These are phyloP conservation scores for Cucumis sativus DNA, from an alignment of 306 rosid genomes.

Conservation along the genomic window Cucumber_9930_V3 NC_026655.2:9086001-9086500, in stretches of 20 bases:
- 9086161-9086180: background rate
- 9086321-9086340: no score
- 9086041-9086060: background rate
- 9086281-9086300: no score
- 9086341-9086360: no score
- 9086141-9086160: background rate
- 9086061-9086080: background rate
- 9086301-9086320: no score
- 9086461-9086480: constrained; percentile 24
- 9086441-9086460: constrained; percentile 19
- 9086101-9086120: background rate
- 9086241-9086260: no score
- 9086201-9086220: background rate
- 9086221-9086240: no score
- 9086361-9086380: no score
- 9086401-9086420: background rate
- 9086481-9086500: constrained; percentile 7
- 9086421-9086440: constrained; percentile 17
- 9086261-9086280: no score
- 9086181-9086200: no score
- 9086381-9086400: no score
- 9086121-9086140: background rate
- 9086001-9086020: background rate
- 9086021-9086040: background rate
- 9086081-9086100: background rate